These are phyloP conservation scores for Gleditsia sinensis DNA, from an alignment of 306 rosid species.

Conservation along the genomic window DNA sequence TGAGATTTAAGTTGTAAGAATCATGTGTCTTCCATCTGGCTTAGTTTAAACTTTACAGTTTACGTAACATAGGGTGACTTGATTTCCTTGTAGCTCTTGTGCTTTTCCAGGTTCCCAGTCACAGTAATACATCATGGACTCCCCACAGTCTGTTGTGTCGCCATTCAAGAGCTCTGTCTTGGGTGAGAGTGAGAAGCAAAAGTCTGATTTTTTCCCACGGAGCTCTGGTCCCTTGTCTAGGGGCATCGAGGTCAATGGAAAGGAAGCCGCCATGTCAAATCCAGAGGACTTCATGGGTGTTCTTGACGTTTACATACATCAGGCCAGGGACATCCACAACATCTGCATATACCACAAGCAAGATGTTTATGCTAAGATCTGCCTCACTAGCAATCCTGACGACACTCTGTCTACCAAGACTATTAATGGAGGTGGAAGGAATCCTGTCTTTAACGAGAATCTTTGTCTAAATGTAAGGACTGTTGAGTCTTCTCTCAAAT, in stretches of 20 bases:
- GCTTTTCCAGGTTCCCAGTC: slow-evolving; percentile 41
- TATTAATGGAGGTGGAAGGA: slow-evolving; percentile 94
- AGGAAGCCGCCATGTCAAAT: slow-evolving; percentile 38
- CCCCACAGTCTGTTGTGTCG: slow-evolving; percentile 89
- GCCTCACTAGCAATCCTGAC: slow-evolving; percentile 68
- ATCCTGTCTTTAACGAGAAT: slow-evolving; percentile 86
- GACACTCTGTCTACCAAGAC: slow-evolving; percentile 66
- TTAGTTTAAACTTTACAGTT: slow-evolving; percentile 1
- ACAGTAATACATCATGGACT: slow-evolving; percentile 63
- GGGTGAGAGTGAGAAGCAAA: slow-evolving; percentile 62
- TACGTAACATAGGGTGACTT: slow-evolving; percentile 25
- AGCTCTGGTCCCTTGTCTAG: slow-evolving; percentile 44
- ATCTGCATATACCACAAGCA: slow-evolving; percentile 98
- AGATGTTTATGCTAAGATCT: slow-evolving; percentile 94
- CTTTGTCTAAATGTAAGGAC: slow-evolving; percentile 61
- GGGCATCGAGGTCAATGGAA: slow-evolving; percentile 56
- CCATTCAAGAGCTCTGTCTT: slow-evolving; percentile 57
- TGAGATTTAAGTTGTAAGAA: slow-evolving; percentile 1
- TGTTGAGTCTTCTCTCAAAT: slow-evolving; percentile 66
- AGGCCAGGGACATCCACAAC: slow-evolving; percentile 92
- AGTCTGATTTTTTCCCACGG: slow-evolving; percentile 32
- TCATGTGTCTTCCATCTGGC: slow-evolving; percentile 8
- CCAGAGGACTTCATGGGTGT: slow-evolving; percentile 57
- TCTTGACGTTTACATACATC: slow-evolving; percentile 73
- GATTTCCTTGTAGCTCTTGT: slow-evolving; percentile 26